Base-by-base conservation (phyloP, 23 red algal species). In the Gracilaria domingensis region DNA sequence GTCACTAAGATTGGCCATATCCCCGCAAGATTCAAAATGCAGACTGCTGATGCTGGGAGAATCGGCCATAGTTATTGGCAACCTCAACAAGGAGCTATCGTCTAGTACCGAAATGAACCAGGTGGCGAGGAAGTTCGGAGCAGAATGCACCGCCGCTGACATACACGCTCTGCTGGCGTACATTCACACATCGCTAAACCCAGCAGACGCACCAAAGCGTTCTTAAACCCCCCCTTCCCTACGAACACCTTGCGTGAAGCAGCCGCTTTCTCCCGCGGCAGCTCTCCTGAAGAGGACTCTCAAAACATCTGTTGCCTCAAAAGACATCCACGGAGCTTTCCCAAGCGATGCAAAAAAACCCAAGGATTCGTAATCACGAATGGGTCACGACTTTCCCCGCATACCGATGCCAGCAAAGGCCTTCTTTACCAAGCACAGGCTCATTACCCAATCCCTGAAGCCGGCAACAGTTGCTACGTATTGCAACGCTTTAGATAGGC, bases 161-260 rank as follows among this genome's bases (percentile, higher is more conserved):
- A 16, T 70, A 38, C 23, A 70, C 28, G 24, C 65, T 1, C 14
- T 38, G 18, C 28, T 70, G 65, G 65, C 65, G 2, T 70, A 33
- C 65, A 70, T 70, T 17, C 65, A 70, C 25, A 70, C 65, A 38
- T 70, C 65, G 25, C 4, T 26, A 70, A 70, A 70, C 65, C 65
- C 65, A 14, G 65, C 65, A 16, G 65, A 70, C 28, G 35, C 28
- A 70, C 65, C 65, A 70, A 33, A 9, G 12, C 28, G 65, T 4
- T 11, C 28, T 16, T 70, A 70, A 34, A 70, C 65, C 12, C 23
- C 14, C 1, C 4, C 12, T 4, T n/a, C 35, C 25, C 4, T 4
- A 70, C 17, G 4, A 25, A 9, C 28, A 34, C 28, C 2, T 2
- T 25, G 4, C 28, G 13, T 4, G 11, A 45, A 4, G 42, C 42